Conservation (phyloP, 805 yeast species). For the Ogataea pilisensis region DNA sequence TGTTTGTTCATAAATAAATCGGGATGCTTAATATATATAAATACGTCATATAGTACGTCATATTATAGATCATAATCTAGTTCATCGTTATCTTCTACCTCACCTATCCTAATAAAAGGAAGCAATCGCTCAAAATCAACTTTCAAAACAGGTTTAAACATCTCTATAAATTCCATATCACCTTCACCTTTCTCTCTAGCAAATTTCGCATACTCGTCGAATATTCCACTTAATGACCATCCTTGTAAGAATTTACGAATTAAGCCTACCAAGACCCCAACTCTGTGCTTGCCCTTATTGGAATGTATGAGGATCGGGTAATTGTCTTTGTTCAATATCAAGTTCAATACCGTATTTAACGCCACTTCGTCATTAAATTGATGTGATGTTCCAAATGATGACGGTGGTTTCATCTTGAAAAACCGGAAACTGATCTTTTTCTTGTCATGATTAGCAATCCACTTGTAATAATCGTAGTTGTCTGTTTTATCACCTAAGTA, state of each 20-base stretch:
- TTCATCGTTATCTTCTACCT: not conserved
- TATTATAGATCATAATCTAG: no score
- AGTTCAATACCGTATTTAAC: slow-evolving; percentile 50
- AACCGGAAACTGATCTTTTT: slow-evolving; percentile 52
- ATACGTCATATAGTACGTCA: no score
- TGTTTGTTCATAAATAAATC: no score
- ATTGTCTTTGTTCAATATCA: slow-evolving; percentile 60
- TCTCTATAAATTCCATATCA: slow-evolving; percentile 86
- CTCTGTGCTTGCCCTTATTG: slow-evolving; percentile 95
- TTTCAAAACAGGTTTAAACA: slow-evolving; percentile 61
- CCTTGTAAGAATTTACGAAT: slow-evolving; percentile 84
- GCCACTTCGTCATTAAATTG: slow-evolving; percentile 53
- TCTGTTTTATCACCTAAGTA: slow-evolving; percentile 77
- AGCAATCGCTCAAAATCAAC: slow-evolving; percentile 52
- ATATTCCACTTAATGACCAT: slow-evolving; percentile 90
- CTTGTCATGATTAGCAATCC: slow-evolving; percentile 46
- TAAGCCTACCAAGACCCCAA: slow-evolving; percentile 89
- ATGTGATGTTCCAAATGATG: slow-evolving; percentile 51
- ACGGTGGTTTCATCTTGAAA: slow-evolving; percentile 60
- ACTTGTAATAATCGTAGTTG: slow-evolving; percentile 59
- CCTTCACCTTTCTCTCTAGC: slow-evolving; percentile 92
- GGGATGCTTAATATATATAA: no score
- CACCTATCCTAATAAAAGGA: slow-evolving; percentile 46
- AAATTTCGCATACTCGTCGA: slow-evolving; percentile 89
- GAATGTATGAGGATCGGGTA: slow-evolving; percentile 90